Evolutionary conservation across 768 basidiomycete species (phyloP), one percentile per base, ranked within the genome.

Genomic region (Kwoniella europaea): DNA sequence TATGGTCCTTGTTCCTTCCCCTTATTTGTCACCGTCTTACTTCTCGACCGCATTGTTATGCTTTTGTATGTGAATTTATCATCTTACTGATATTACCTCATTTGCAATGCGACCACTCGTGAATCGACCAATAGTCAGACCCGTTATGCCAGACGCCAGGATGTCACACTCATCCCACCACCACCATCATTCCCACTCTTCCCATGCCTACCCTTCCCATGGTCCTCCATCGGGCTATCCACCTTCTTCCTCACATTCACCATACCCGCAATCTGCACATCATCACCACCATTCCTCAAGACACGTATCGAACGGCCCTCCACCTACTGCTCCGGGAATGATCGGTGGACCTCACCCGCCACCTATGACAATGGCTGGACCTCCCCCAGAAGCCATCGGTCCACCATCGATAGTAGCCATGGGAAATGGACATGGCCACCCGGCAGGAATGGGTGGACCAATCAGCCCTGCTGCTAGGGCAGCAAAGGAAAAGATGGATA

Each of bases 401-500:
- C 71, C 67, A 10, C 67, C 71, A 57, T 55, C 68, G 18, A 60
- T 58, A 1, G 61, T 50, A 24, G 55, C 69, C 16, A 63, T 72
- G 29, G 46, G 58, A 15, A 79, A 79, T 55, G 78, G 78, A 2
- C 76, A 79, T 65, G 69, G 53, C 12, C 72, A 67, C 56, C 57
- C 57, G 22, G 64, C 24, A 15, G 66, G 43, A 41, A 43, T 65
- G 6, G 65, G 41, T 3, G 67, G 63, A 12, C 59, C 59, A 0
- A 56, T 70, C 18, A 73, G 68, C 46, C 50, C 67, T 18, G 62
- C 74, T 12, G 71, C 72, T 2, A 29, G 78, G 41, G 67, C 73
- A 43, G 76, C 71, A 1, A 81, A 74, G 62, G 80, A 81, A 44
- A 74, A 75, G 64, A 73, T 76, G 71, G 81, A 82, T 29, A 68